Evolutionary conservation across 1,139 yeast genomes (phyloP).

Genomic region (Nadsonia starkeyi-henricii): DNA sequence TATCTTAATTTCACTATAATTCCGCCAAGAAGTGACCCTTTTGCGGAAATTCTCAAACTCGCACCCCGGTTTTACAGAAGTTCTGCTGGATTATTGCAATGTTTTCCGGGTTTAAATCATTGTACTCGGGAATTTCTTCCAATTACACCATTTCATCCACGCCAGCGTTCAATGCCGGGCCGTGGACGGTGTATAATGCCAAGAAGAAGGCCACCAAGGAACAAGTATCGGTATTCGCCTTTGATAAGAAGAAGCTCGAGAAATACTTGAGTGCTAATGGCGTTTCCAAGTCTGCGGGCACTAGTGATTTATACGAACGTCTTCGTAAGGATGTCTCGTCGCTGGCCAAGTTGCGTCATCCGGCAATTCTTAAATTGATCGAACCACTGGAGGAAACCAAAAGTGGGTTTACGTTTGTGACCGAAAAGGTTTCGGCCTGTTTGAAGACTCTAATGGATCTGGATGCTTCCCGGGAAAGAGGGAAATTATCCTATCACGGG

Average conservation of each 20-base stretch:
- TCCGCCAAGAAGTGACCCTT: no score
- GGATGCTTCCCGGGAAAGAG: constrained; percentile 11
- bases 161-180: constrained; percentile 62
- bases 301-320: constrained; percentile 33
- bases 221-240: constrained; percentile 66
- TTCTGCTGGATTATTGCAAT: no score
- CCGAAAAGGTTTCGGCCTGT: constrained; percentile 53
- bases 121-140: constrained; percentile 36
- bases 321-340: constrained; percentile 49
- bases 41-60: no score
- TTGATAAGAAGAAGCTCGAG: constrained; percentile 72
- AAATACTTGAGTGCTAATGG: constrained; percentile 39
- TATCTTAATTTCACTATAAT: no score
- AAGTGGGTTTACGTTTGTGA: constrained; percentile 65
- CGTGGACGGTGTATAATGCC: constrained; percentile 82
- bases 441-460: constrained; percentile 32
- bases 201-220: constrained; percentile 39
- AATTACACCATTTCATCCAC: constrained; percentile 60
- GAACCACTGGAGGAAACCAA: constrained; percentile 86
- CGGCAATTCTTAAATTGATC: constrained; percentile 64
- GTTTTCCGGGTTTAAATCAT: neutral
- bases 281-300: constrained; percentile 20
- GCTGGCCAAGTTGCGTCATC: constrained; percentile 73
- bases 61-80: no score
- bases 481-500: neutral